Conservation (phyloP, 2,329 filamentous ascomycete genomes). For the Myriosclerotinia duriaeana region DNA sequence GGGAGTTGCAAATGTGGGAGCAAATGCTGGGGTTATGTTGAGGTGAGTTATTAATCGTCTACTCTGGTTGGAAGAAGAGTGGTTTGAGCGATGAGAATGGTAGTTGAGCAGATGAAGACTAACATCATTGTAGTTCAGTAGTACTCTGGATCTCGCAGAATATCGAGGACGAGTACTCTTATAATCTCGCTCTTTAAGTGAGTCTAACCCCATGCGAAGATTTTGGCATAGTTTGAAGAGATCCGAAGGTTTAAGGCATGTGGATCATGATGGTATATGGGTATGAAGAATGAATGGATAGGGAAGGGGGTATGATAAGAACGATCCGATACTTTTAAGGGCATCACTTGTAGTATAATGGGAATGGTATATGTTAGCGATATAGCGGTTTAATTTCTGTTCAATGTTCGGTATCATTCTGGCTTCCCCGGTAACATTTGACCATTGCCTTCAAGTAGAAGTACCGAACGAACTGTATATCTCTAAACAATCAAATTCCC, state of each 20-base stretch:
- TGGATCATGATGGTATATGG: constrained; percentile 2
- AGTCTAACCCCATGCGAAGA: not conserved
- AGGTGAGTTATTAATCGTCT: constrained; percentile 46
- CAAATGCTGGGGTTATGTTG: constrained; percentile 62
- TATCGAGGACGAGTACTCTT: constrained; percentile 71
- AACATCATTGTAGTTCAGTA: constrained; percentile 50
- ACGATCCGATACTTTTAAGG: constrained; percentile 2
- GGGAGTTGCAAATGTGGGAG: constrained; percentile 66
- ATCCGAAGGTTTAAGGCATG: constrained; percentile 2
- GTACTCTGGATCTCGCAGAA: constrained; percentile 70
- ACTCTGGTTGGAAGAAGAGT: not conserved
- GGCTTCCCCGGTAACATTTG: not conserved
- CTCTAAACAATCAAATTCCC: not conserved
- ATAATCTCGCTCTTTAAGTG: constrained; percentile 59
- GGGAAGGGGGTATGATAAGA: constrained; percentile 5
- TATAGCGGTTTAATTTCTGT: constrained; percentile 17
- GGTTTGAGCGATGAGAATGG: not conserved
- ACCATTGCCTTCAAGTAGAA: not conserved
- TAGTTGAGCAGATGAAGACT: constrained; percentile 19
- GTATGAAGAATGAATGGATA: constrained; percentile 11
- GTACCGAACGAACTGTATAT: not conserved
- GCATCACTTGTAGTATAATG: constrained; percentile 23
- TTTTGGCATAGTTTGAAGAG: constrained; percentile 9
- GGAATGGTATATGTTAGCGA: constrained; percentile 13
- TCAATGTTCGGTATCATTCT: not conserved